Base-by-base conservation (phyloP, 2,329 filamentous ascomycete species). In the Fusarium illudens region DNA sequence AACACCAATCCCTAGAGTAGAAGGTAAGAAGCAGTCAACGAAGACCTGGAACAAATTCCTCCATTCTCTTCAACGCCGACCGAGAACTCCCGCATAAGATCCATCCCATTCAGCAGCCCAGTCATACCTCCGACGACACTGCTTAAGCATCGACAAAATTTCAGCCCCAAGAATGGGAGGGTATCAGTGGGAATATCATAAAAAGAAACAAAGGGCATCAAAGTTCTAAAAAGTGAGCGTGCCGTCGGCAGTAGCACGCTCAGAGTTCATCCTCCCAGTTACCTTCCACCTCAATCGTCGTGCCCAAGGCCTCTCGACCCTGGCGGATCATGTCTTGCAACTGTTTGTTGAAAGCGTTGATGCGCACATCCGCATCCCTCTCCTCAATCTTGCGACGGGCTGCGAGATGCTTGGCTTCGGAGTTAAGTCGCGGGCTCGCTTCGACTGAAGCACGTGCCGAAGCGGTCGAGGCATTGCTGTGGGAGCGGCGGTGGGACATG, bases 311-410 rank as follows among this genome's bases (percentile, higher is more conserved):
- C 77, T 96, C 91, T 71, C 91, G 91, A 1, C 94, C 96, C 78
- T 98, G 91, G 2, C 90, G 86, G 57, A 99, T 96, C 91, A 99
- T 93, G 32, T 90, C 91, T 75, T 92, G 88, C 49, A 98, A 82
- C 71, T 92, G 89, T 49, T 88, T 85, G 75, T 96, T 96, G 79
- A 98, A 89, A 25, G 90, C 87, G 50, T 89, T 89, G 71, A 98
- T 91, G 54, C 91, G 89, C 42, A 90, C 88, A 71, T 98, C 94
- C 8, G 92, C 87, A 71, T 94, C 90, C 46, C 89, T 84, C 72
- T 97, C 93, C 60, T 92, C 91, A 52, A 88, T 87, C 22, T 89
- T 84, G 68, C 90, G 87, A 74, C 88, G 86, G n/a, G 89, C 89
- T 6, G 93, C 89, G 58, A 94, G 87, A 44, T 87, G 86, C 75